Conservation (phyloP, 768 basidiomycete species). For the Mycena sanguinolenta region DNA sequence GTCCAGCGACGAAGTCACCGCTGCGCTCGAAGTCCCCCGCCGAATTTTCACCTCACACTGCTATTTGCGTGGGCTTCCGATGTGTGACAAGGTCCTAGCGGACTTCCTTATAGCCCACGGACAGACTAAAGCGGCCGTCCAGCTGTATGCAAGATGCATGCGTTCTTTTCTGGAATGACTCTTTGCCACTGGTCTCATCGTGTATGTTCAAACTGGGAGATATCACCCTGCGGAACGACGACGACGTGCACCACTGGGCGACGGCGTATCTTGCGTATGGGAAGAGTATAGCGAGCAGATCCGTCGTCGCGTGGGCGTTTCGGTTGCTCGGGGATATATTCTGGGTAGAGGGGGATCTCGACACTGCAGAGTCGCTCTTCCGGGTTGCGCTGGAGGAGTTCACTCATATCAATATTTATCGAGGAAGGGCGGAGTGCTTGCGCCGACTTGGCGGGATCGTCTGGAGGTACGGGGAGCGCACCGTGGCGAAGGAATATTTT, state of each 20-base stretch:
- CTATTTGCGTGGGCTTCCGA: slow-evolving; percentile 10
- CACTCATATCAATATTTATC: slow-evolving; percentile 15
- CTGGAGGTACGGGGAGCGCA: not conserved
- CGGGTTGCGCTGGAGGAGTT: slow-evolving; percentile 13
- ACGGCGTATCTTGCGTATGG: slow-evolving; percentile 11
- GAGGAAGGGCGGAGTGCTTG: not conserved
- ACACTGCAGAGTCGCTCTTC: not conserved
- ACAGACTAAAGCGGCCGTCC: not conserved
- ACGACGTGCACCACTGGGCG: slow-evolving; percentile 10
- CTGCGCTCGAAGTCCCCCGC: slow-evolving; percentile 3
- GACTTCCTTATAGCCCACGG: slow-evolving; percentile 1
- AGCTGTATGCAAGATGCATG: slow-evolving; percentile 6
- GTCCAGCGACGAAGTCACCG: not conserved
- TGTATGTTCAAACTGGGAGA: slow-evolving; percentile 9
- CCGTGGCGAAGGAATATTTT: not conserved
- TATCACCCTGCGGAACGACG: slow-evolving; percentile 4
- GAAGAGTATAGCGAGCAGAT: not conserved
- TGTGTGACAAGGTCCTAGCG: slow-evolving; percentile 12
- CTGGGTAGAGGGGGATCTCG: not conserved
- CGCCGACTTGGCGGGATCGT: not conserved
- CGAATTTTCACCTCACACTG: slow-evolving; percentile 5
- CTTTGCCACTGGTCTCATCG: not conserved
- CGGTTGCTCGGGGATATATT: slow-evolving; percentile 14
- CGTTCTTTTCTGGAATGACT: not conserved
- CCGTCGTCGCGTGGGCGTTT: slow-evolving; percentile 5